Evolutionary conservation across 2,329 filamentous ascomycete species (phyloP), one percentile per base, ranked within the genome.

Genomic region (Alternaria sp.): DNA sequence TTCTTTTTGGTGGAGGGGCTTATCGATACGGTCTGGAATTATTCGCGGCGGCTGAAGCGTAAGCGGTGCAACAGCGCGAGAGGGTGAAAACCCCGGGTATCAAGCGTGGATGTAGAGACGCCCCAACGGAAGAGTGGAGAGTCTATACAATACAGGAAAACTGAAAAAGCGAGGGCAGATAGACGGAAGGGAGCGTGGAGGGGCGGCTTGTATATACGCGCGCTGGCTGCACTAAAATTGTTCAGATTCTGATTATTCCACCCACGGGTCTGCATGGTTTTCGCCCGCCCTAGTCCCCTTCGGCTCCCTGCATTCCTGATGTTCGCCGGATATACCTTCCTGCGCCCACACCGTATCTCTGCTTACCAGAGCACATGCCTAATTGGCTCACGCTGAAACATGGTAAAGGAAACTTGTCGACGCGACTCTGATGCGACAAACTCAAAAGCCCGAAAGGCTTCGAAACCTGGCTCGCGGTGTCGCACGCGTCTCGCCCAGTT

Each of bases 71-170:
- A 50, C 62, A 61, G 64, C 66, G 61, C 55, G 55, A 49, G 45
- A 61, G 36, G 43, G 63, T 19, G 49, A 59, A 44, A 61, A 60
- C 59, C 32, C 46, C 56, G 70, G 71, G 66, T 73, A 71, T 73
- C 61, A 67, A 68, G 63, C 50, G 63, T 40, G 44, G 7, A 63
- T 36, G 66, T 67, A 62, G 43, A 67, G 69, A 73, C 70, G 65
- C 70, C 67, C 71, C 71, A 53, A 61, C 61, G 47, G 67, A 69
- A 67, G 71, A 73, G 73, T 71, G 71, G 73, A 77, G 73, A 75
- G 73, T 73, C 64, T 66, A 68, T 68, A 69, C 62, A 72, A 70
- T 64, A 69, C 57, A 69, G 54, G 62, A 64, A 67, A 51, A 63
- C 36, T 66, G 59, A 59, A 65, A 50, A 66, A 68, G 51, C 69